These are phyloP conservation scores for Penicilliopsis zonata DNA, from an alignment of 495 filamentous ascomycete genomes.

Conservation along the genomic window DNA sequence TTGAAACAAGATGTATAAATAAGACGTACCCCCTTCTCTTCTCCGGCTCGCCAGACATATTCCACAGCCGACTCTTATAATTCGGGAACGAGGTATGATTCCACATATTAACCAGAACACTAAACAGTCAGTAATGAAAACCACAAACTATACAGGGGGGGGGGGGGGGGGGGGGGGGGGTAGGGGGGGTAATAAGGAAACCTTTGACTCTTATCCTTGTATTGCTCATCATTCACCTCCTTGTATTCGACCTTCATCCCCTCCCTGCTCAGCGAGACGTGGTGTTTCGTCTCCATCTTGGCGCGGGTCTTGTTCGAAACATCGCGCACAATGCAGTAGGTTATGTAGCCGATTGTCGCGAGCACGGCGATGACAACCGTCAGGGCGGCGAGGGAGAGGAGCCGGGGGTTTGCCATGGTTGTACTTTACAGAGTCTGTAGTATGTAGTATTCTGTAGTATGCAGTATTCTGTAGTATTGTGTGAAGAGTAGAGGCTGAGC, in stretches of 20 bases:
- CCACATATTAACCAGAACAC: slow-evolving; percentile 66
- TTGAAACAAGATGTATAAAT: too few species aligned
- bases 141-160: not conserved
- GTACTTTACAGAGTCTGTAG: too few species aligned
- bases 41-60: slow-evolving; percentile 26
- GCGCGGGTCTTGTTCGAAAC: slow-evolving; percentile 55
- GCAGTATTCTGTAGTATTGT: too few species aligned
- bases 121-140: slow-evolving; percentile 8
- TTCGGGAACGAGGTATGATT: slow-evolving; percentile 50
- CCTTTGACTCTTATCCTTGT: slow-evolving; percentile 73
- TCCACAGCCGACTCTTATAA: slow-evolving; percentile 48
- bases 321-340: slow-evolving; percentile 58
- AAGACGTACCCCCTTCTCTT: slow-evolving; percentile 23
- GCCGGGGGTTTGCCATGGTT: slow-evolving; percentile 29
- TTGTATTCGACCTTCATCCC: slow-evolving; percentile 74
- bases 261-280: slow-evolving; percentile 71
- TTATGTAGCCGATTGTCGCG: slow-evolving; percentile 58
- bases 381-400: slow-evolving; percentile 66
- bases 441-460: too few species aligned
- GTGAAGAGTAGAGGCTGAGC: too few species aligned
- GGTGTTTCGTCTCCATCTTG: slow-evolving; percentile 75
- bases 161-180: too few species aligned
- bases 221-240: slow-evolving; percentile 61
- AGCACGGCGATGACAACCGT: slow-evolving; percentile 47
- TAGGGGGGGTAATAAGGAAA: too few species aligned